Base-by-base conservation (phyloP, 2,329 filamentous ascomycete species). In the Fusarium penzigii region DNA sequence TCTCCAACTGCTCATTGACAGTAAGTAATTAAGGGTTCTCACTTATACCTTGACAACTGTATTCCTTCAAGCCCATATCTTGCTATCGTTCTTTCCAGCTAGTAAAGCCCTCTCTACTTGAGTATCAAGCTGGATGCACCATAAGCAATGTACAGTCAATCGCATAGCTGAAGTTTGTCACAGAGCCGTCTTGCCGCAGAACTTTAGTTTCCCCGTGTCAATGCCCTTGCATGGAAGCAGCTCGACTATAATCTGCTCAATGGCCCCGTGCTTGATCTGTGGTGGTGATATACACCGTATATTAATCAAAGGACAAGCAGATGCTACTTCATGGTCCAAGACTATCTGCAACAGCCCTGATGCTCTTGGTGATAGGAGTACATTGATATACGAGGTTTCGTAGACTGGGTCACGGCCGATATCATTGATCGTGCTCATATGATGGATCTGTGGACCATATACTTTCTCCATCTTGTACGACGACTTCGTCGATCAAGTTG, bases 401-500 rank as follows among this genome's bases (percentile, higher is more conserved):
- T n/a, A 80, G 52, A 40, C 67, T 62, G 0, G 76, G 75, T n/a
- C 62, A 59, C n/a, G 71, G 72, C 12, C 77, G 68, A 55, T 76
- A 75, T 17, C 74, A 70, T 52, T 78, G 75, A 51, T 76, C 71
- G 36, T 66, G 70, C 12, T 76, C 78, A 62, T 79, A 79, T 10
- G 68, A 63, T 1, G 76, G 74, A 57, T 79, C 77, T 1, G 76
- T 79, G 59, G 79, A 78, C 75, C 76, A 79, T 17, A 79, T 69
- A n/a, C 66, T 67, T 6, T 73, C 73, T 48, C 76, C 75, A 3
- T 45, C 51, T 38, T 68, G 62, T 5, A 75, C 66, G 9, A 76
- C 71, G 3, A 79, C 74, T 53, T 79, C 77, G 57, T 78, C 77
- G 47, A 75, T 68, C 5, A 73, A 76, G 61, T 78, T 79, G 65